Percentiles rank a stretch among this genome's conserved stretches.
phyloP scores from a whole-genome alignment of 768 basidiomycete genomes.

The Pholiota conissans region DNA sequence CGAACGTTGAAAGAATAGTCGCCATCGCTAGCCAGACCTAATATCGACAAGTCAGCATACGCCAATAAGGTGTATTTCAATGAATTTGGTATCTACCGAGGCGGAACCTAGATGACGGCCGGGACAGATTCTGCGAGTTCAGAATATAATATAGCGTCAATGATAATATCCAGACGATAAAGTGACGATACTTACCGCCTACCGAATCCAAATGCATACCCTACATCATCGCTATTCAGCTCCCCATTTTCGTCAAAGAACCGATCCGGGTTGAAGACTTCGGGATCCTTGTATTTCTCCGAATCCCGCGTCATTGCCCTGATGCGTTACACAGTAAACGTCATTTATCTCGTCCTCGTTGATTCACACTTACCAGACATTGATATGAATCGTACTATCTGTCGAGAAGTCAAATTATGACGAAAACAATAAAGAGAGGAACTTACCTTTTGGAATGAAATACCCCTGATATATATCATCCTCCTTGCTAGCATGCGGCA shows the following conservation, averaged over 20 bases:
- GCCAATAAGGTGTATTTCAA: neutral
- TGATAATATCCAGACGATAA: neutral
- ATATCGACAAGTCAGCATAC: neutral
- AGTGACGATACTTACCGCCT: constrained; percentile 15
- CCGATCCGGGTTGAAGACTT: constrained; percentile 29
- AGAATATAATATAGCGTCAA: neutral
- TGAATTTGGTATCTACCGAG: neutral
- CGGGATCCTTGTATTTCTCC: constrained; percentile 21
- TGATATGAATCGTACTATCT: constrained; percentile 16
- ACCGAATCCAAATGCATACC: constrained; percentile 19
- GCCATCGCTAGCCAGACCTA: neutral
- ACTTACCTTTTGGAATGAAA: constrained; percentile 24
- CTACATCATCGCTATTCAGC: constrained; percentile 9
- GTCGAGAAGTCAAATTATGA: neutral
- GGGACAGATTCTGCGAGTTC: neutral
- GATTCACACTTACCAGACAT: constrained; percentile 19
- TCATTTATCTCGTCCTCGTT: neutral
- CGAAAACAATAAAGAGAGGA: neutral
- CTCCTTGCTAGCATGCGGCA: constrained; percentile 23
- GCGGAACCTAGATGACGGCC: neutral
- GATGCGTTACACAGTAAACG: neutral
- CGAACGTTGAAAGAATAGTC: neutral
- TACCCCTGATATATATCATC: constrained; percentile 31
- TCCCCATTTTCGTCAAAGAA: constrained; percentile 17
- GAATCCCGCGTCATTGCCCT: constrained; percentile 28